These are phyloP conservation scores for Penicillium sp. DNA, from an alignment of 2,329 filamentous ascomycete species.

Conservation along the genomic window DNA sequence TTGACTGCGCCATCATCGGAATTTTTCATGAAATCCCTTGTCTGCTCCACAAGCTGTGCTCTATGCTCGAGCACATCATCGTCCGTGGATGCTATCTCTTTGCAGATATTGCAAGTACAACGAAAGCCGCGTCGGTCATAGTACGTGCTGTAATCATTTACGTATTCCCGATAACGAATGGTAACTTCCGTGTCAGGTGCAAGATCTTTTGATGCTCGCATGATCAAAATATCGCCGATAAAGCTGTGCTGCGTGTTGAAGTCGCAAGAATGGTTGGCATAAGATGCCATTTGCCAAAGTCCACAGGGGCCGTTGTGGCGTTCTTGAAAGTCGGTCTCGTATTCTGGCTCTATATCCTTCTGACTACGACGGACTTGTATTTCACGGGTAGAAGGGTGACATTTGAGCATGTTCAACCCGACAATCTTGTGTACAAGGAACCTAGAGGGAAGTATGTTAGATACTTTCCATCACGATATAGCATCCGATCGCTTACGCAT, in stretches of 20 bases:
- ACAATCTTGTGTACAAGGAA: constrained; percentile 53
- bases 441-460: constrained; percentile 27
- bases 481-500: constrained; percentile 44
- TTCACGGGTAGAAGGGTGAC: constrained; percentile 26
- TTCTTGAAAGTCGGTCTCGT: neutral
- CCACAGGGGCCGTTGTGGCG: constrained; percentile 32
- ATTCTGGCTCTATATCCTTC: neutral
- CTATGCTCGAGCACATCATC: neutral
- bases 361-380: neutral
- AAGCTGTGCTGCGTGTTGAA: constrained; percentile 54
- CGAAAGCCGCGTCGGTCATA: neutral
- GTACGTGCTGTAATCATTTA: neutral
- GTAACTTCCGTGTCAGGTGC: neutral
- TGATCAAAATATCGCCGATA: constrained; percentile 59
- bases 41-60: too few relatives aligned
- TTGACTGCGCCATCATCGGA: neutral
- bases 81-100: neutral
- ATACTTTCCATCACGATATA: neutral
- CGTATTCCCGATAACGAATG: neutral
- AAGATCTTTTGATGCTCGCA: constrained; percentile 50
- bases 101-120: neutral
- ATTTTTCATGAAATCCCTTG: neutral
- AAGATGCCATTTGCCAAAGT: constrained; percentile 54
- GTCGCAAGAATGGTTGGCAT: constrained; percentile 59
- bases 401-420: constrained; percentile 51